These are phyloP conservation scores for Aspergillus pseudoviridinutans DNA, from an alignment of 2,329 filamentous ascomycete species.

Conservation along the genomic window DNA sequence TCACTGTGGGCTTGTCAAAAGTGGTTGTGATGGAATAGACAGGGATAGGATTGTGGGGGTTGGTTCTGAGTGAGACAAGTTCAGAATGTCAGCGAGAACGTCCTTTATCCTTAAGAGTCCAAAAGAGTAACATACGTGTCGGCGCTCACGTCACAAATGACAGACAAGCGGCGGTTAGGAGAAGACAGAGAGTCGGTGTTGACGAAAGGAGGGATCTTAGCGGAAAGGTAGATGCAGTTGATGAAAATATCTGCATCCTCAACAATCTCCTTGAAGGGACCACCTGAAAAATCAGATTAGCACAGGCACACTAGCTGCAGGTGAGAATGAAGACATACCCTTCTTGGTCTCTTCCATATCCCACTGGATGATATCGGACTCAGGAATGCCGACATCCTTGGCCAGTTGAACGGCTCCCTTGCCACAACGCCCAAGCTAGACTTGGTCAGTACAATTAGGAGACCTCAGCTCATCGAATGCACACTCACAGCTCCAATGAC, in stretches of 20 bases:
- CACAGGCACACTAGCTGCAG: neutral
- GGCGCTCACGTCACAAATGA: constrained; percentile 70
- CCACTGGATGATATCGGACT: constrained; percentile 66
- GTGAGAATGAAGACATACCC: constrained; percentile 34
- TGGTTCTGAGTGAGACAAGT: constrained; percentile 32
- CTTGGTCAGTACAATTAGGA: neutral
- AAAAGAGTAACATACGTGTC: constrained; percentile 39
- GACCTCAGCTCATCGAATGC: neutral
- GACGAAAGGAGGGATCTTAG: constrained; percentile 78
- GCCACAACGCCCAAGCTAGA: constrained; percentile 62
- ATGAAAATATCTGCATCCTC: constrained; percentile 68
- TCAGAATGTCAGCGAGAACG: neutral
- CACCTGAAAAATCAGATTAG: constrained; percentile 42
- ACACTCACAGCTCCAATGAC: constrained; percentile 68
- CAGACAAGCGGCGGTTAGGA: constrained; percentile 67
- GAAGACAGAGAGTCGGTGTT: constrained; percentile 64
- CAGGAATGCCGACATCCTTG: constrained; percentile 66
- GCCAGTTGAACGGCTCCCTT: constrained; percentile 79
- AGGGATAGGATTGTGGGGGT: constrained; percentile 54
- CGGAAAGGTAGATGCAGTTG: constrained; percentile 84
- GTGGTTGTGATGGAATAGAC: constrained; percentile 83
- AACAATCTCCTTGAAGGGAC: constrained; percentile 74
- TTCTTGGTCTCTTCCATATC: constrained; percentile 76
- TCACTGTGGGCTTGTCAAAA: constrained; percentile 81
- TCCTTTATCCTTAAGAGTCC: neutral